phyloP scores from a whole-genome alignment of 2,329 filamentous ascomycete genomes.

The Tolypocladium sp. region DNA sequence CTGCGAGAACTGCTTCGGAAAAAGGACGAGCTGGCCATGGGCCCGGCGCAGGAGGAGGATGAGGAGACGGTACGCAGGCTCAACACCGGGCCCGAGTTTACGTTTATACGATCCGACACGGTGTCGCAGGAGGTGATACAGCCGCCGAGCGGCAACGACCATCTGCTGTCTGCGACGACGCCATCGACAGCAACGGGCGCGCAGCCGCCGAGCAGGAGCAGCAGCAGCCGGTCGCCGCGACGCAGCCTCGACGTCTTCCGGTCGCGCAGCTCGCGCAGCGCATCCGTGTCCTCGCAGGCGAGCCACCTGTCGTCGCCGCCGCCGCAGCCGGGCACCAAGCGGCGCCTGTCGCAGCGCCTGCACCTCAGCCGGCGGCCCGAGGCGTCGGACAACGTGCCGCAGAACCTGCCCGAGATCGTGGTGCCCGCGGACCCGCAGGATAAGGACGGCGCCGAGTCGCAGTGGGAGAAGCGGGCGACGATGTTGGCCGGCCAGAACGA shows the following conservation, averaged over 20 bases:
- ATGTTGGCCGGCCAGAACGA: conserved; percentile 63
- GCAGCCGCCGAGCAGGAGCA: neutral
- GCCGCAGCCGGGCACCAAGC: conserved; percentile 17
- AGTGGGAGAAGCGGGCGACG: conserved; percentile 94
- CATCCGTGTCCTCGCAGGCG: conserved; percentile 33
- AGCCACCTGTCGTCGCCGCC: conserved; percentile 18
- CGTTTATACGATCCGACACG: conserved; percentile 78
- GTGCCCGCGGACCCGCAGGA: conserved; percentile 32
- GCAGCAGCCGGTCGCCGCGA: conserved; percentile 17
- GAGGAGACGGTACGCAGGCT: conserved; percentile 25
- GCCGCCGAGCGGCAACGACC: conserved; percentile 39
- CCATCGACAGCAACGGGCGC: neutral
- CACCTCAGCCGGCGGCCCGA: conserved; percentile 51
- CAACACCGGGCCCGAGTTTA: conserved; percentile 55
- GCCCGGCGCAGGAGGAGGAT: conserved; percentile 18
- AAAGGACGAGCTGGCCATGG: conserved; percentile 35
- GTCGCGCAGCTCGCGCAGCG: conserved; percentile 36
- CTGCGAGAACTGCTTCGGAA: conserved; percentile 45
- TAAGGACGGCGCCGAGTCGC: conserved; percentile 47
- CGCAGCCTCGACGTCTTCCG: conserved; percentile 38
- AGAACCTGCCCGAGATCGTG: conserved; percentile 68
- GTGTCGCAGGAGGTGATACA: conserved; percentile 68
- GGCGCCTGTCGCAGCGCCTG: conserved; percentile 60
- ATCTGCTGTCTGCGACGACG: neutral
- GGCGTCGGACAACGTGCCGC: conserved; percentile 66